Base-by-base conservation (phyloP, 805 yeast genomes). In the Saccharomycopsis microspora region DNA sequence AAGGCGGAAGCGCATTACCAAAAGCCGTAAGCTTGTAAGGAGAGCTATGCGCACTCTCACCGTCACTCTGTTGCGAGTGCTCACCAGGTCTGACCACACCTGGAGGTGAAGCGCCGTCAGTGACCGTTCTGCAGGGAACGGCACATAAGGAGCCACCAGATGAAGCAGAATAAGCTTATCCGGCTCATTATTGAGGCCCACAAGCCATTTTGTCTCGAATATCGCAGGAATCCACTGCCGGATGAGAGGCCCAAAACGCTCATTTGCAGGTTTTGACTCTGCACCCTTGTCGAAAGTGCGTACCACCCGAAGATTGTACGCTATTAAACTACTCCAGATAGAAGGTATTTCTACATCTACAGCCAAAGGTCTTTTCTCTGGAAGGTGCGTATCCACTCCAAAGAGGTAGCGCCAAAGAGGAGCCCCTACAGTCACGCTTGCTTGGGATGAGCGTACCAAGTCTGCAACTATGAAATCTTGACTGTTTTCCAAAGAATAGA, bases 141-240 rank as follows among this genome's bases (percentile, higher is more conserved):
- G 88, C 2, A 79, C 72, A 57, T 65, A 83, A 2, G 89, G 90
- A 0, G 93, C 79, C 29, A 77, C 70, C 32, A 85, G 82, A 58
- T 85, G 90, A 37, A 69, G 63, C 44, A 65, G 65, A 37, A 69
- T 60, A 50, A 57, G 66, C 49, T 68, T 62, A n/a, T 68, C 62
- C 28, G 67, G 59, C 27, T 67, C 60, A 3, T 66, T 60, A 5
- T 66, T 60, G 1, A 80, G 50, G 47, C 80, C 71, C 5, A 82
- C 63, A 56, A 80, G 84, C 88, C 90, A 89, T 63, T 86, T 87
- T 0, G 86, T 72, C 60, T 89, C 96, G 55, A 66, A 72, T 0
- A 85, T 84, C 35, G 77, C 79, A 7, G 68, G 65, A 3, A 76
- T 66, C 65, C 74, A 74, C 61, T 88, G 96, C 48, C 87, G 71